Percentiles rank a stretch among this genome's conserved stretches.
These are phyloP conservation scores for Avena sativa DNA, from an alignment of 176 grass and related monocot species.

Conservation along the genomic window DNA sequence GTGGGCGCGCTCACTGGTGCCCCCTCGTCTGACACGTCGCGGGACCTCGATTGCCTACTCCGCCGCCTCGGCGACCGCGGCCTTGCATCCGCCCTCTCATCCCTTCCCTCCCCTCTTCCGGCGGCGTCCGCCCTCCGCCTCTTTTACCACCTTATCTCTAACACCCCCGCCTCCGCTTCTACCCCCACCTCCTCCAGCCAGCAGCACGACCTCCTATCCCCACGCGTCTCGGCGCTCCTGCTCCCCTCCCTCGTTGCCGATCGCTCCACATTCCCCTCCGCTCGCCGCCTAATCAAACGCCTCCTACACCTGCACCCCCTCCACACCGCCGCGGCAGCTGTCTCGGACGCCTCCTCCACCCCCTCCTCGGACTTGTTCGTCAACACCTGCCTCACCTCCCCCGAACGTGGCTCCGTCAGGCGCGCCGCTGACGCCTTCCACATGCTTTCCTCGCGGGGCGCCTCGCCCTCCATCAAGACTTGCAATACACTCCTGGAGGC, in stretches of 20 bases:
- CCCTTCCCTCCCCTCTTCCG: conserved; percentile 46
- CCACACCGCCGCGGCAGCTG: conserved; percentile 33
- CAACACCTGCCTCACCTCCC: conserved; percentile 53
- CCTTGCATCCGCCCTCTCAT: conserved; percentile 46
- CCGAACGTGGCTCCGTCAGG: conserved; percentile 18
- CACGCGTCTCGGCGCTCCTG: conserved; percentile 64
- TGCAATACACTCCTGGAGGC: conserved; percentile 63
- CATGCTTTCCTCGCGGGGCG: conserved; percentile 49
- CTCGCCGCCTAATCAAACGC: conserved; percentile 45
- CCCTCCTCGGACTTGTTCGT: conserved; percentile 59
- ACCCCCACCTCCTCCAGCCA: conserved; percentile 34
- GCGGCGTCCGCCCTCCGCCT: conserved; percentile 34
- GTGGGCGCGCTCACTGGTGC: conserved; percentile 30
- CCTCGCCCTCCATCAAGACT: conserved; percentile 59
- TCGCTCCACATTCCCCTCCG: conserved; percentile 55
- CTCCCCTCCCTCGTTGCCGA: conserved; percentile 49
- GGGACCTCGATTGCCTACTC: conserved; percentile 37
- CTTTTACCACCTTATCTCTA: conserved; percentile 46
- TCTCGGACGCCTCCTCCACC: conserved; percentile 45
- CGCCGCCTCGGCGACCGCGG: conserved; percentile 49
- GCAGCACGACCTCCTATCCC: conserved; percentile 46
- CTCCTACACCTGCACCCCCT: conserved; percentile 52
- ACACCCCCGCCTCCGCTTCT: conserved; percentile 9
- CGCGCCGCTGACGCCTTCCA: conserved; percentile 57
- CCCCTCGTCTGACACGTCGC: conserved; percentile 41